phyloP scores from a whole-genome alignment of 768 basidiomycete genomes.

The Russula vinacea region DNA sequence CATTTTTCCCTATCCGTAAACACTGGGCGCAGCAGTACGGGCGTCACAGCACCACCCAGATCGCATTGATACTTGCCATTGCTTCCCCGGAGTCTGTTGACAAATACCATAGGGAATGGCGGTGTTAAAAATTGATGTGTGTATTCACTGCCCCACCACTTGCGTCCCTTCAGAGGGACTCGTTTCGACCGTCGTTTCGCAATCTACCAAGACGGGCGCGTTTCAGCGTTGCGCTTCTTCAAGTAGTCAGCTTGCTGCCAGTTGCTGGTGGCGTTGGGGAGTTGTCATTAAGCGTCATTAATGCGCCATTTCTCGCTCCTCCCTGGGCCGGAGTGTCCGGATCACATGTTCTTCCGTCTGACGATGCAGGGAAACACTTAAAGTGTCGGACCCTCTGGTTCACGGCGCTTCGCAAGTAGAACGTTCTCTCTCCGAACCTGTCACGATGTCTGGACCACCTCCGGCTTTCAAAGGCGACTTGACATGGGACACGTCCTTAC shows the following conservation, averaged over 20 bases:
- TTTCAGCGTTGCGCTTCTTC: background rate
- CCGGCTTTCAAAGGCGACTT: constrained; percentile 12
- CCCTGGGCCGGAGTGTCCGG: background rate
- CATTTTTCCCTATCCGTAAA: no score
- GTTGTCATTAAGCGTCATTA: no score
- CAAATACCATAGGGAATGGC: no score
- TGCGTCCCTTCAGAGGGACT: no score
- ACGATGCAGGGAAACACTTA: background rate
- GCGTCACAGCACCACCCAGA: no score
- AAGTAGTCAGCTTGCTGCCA: background rate
- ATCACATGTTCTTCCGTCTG: background rate
- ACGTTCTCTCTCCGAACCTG: background rate
- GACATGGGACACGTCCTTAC: background rate
- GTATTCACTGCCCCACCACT: no score
- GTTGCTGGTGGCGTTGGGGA: background rate
- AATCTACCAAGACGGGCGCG: background rate
- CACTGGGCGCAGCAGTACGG: no score
- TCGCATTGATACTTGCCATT: no score
- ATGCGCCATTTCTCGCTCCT: background rate
- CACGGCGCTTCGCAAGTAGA: background rate
- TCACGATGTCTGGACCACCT: constrained; percentile 11
- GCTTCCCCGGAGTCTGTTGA: no score
- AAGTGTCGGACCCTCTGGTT: background rate
- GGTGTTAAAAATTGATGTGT: no score
- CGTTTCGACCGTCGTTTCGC: no score